Evolutionary conservation across 2,329 filamentous ascomycete genomes (phyloP).

Genomic region (Trichoderma asperellum): DNA sequence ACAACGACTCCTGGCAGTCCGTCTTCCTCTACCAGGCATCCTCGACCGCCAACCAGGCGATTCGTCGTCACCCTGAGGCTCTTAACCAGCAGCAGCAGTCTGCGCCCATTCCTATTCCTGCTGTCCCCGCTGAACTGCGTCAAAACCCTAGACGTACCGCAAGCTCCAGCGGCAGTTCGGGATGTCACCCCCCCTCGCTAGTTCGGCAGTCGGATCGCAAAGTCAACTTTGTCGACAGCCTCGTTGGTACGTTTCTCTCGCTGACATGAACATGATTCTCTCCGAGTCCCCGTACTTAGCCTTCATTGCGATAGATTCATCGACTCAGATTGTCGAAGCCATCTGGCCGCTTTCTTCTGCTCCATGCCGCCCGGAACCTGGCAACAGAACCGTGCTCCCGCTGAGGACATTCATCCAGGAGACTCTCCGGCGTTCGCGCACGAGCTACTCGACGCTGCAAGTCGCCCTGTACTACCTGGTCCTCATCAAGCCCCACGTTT

Average conservation of each 20-base stretch:
- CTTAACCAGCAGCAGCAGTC: slow-evolving; percentile 32
- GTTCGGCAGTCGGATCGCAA: slow-evolving; percentile 90
- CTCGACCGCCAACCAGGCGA: slow-evolving; percentile 32
- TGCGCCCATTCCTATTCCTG: slow-evolving; percentile 32
- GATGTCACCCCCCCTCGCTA: slow-evolving; percentile 72
- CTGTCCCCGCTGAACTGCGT: slow-evolving; percentile 64
- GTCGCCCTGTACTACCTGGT: slow-evolving; percentile 96
- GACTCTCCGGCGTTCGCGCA: slow-evolving; percentile 89
- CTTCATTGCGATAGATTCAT: slow-evolving; percentile 71
- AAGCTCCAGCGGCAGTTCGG: slow-evolving; percentile 57
- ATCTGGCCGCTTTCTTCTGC: slow-evolving; percentile 94
- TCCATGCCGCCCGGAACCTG: slow-evolving; percentile 72
- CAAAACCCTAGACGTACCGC: slow-evolving; percentile 65
- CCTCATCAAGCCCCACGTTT: slow-evolving; percentile 88
- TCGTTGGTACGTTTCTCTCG: slow-evolving; percentile 80
- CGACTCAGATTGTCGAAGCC: slow-evolving; percentile 93
- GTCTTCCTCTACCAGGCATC: slow-evolving; percentile 44
- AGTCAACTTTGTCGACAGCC: slow-evolving; percentile 91
- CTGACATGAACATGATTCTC: slow-evolving; percentile 29
- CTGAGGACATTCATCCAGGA: slow-evolving; percentile 97
- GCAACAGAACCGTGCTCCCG: slow-evolving; percentile 78
- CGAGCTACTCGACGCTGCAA: slow-evolving; percentile 96
- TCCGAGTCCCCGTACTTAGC: slow-evolving; percentile 41
- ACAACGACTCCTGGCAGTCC: slow-evolving; percentile 54
- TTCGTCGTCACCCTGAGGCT: background rate